Conservation (phyloP, 768 basidiomycete genomes). For the Tulasnella sp. region DNA sequence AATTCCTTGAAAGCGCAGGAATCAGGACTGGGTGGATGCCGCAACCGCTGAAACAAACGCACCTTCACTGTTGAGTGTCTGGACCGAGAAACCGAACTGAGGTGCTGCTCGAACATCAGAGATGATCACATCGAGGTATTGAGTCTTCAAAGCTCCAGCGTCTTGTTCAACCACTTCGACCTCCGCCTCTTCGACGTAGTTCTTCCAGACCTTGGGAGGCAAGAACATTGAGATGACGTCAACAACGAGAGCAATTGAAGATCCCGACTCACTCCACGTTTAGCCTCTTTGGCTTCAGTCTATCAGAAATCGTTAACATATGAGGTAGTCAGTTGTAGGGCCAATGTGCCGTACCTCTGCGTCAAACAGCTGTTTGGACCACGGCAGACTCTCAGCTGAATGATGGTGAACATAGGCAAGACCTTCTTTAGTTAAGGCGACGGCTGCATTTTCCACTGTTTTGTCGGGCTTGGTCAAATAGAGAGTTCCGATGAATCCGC, state of each 20-base stretch:
- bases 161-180: slow-evolving; percentile 35
- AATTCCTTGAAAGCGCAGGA: slow-evolving; percentile 45
- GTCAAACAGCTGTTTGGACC: slow-evolving; percentile 66
- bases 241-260: neutral
- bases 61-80: slow-evolving; percentile 88
- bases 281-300: slow-evolving; percentile 59
- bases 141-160: slow-evolving; percentile 48
- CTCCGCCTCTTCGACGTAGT: slow-evolving; percentile 42
- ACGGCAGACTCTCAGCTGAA: slow-evolving; percentile 72
- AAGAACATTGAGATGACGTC: neutral
- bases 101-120: slow-evolving; percentile 69
- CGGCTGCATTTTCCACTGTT: slow-evolving; percentile 64
- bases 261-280: slow-evolving; percentile 46
- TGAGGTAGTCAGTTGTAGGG: neutral
- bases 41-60: slow-evolving; percentile 11
- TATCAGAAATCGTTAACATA: neutral
- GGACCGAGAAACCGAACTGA: slow-evolving; percentile 82
- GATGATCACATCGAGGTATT: slow-evolving; percentile 88
- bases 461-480: slow-evolving; percentile 52
- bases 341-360: slow-evolving; percentile 50
- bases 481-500: slow-evolving; percentile 87
- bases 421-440: slow-evolving; percentile 76
- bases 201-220: slow-evolving; percentile 62
- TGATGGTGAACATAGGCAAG: slow-evolving; percentile 79
- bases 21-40: neutral